Conservation (phyloP, 192 early-diverging fungal species). For the Helicostylum pulchrum region DNA sequence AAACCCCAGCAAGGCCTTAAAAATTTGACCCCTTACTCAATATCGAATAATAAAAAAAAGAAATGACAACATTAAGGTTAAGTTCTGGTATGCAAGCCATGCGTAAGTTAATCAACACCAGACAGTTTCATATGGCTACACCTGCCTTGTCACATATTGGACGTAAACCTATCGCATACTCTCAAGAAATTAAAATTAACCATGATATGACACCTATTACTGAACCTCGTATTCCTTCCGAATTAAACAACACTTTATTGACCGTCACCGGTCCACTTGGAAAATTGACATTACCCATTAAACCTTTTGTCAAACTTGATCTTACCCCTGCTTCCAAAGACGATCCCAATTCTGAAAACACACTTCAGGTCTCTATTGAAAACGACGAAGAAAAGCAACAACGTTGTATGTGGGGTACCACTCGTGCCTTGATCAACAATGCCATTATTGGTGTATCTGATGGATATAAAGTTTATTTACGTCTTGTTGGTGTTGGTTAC, state of each 20-base stretch:
- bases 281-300: conserved; percentile 71
- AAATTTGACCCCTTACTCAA: background rate
- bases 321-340: conserved; percentile 15
- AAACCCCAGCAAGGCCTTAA: too few species aligned
- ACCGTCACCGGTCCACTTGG: conserved; percentile 82
- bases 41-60: background rate
- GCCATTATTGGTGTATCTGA: conserved; percentile 88
- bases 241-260: conserved; percentile 61
- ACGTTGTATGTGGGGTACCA: conserved; percentile 95
- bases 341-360: conserved; percentile 35
- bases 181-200: conserved; percentile 70
- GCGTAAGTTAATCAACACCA: background rate
- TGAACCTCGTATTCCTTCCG: conserved; percentile 58
- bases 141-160: conserved; percentile 76
- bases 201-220: conserved; percentile 63
- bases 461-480: conserved; percentile 78
- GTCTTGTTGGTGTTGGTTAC: conserved; percentile 93
- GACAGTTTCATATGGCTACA: conserved; percentile 42
- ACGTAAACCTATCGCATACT: conserved; percentile 67
- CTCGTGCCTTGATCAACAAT: conserved; percentile 82
- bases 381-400: conserved; percentile 71
- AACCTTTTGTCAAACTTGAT: conserved; percentile 70
- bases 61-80: conserved; percentile 12
- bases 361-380: conserved; percentile 50
- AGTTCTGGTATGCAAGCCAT: background rate